A percentile compares a stretch with the other conserved stretches of the same genome.
Conservation (phyloP, 2,329 filamentous ascomycete genomes). For the Dactylellina leptospora region DNA sequence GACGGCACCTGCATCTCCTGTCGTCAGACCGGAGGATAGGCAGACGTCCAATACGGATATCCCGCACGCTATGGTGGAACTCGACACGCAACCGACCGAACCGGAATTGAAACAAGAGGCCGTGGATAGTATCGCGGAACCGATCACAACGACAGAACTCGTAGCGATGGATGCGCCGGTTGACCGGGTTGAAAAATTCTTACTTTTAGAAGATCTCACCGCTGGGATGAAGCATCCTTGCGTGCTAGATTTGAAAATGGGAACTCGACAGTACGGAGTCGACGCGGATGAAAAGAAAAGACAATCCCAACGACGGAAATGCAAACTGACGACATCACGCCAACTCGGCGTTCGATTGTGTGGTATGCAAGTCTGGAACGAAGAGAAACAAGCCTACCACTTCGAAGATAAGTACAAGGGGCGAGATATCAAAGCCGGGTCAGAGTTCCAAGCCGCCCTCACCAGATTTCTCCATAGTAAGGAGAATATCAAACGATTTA, state of each 20-base stretch:
- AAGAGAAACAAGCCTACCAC: conserved; percentile 80
- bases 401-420: conserved; percentile 99
- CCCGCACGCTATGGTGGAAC: conserved; percentile 7
- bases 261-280: conserved; percentile 93
- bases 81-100: conserved; percentile 26
- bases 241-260: conserved; percentile 98
- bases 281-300: conserved; percentile 92
- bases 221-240: conserved; percentile 96
- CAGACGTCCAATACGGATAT: conserved; percentile 14
- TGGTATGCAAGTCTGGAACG: conserved; percentile 95
- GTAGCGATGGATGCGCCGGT: conserved; percentile 60
- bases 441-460: conserved; percentile 86
- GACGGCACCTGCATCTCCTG: conserved; percentile 42
- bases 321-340: conserved; percentile 87
- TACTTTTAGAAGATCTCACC: conserved; percentile 92
- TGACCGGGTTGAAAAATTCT: conserved; percentile 83
- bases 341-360: conserved; percentile 93
- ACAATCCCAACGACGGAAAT: conserved; percentile 90
- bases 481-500: conserved; percentile 80
- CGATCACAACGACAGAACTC: conserved; percentile 11
- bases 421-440: conserved; percentile 82
- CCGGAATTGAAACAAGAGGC: conserved; percentile 58
- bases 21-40: conserved; percentile 9
- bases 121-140: conserved; percentile 57
- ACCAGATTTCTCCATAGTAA: conserved; percentile 92